These are phyloP conservation scores for Boletus rubescentipes DNA, from an alignment of 768 basidiomycete genomes.

Conservation along the genomic window DNA sequence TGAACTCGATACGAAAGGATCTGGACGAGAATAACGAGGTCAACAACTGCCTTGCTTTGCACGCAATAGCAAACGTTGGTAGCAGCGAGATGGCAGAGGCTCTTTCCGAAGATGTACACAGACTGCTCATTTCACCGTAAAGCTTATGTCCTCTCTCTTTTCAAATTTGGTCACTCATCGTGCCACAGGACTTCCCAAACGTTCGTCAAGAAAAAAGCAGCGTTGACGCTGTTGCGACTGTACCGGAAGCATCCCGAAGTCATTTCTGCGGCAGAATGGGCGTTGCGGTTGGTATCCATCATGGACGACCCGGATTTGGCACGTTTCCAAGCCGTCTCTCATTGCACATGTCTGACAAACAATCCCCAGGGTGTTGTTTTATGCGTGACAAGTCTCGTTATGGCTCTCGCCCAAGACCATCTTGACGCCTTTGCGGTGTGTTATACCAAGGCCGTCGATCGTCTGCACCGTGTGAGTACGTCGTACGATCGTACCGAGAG, in stretches of 20 bases:
- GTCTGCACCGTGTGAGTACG: slow-evolving; percentile 68
- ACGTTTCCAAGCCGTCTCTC: slow-evolving; percentile 15
- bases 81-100: slow-evolving; percentile 99
- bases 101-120: slow-evolving; percentile 89
- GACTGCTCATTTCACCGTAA: slow-evolving; percentile 92
- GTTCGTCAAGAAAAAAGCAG: slow-evolving; percentile 99
- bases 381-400: slow-evolving; percentile 89
- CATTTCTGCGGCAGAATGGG: slow-evolving; percentile 94
- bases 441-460: slow-evolving; percentile 92
- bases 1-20: slow-evolving; percentile 98
- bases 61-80: slow-evolving; percentile 98
- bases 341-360: not conserved
- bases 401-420: slow-evolving; percentile 93
- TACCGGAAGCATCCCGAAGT: slow-evolving; percentile 97
- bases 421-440: slow-evolving; percentile 88
- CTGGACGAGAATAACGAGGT: slow-evolving; percentile 92
- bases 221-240: slow-evolving; percentile 85
- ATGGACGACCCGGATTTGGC: slow-evolving; percentile 94
- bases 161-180: slow-evolving; percentile 14
- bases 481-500: not conserved
- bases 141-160: slow-evolving; percentile 20
- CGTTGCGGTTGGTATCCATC: slow-evolving; percentile 87
- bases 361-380: slow-evolving; percentile 81
- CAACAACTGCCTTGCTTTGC: slow-evolving; percentile 93
- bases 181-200: slow-evolving; percentile 78